Conservation (phyloP, 2,329 filamentous ascomycete species). For the Alternaria rosae region DNA sequence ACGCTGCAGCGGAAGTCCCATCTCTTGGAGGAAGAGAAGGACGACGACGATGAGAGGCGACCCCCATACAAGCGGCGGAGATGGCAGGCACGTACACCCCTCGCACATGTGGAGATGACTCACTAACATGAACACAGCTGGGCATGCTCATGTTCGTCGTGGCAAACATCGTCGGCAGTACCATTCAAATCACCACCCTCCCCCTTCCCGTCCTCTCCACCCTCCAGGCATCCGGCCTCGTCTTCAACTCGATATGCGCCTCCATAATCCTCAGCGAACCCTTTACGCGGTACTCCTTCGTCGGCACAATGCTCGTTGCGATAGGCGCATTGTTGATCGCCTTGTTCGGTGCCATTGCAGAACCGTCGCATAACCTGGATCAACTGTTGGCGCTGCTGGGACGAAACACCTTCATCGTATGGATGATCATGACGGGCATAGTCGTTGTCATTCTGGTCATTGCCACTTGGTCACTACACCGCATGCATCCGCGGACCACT, state of each 20-base stretch:
- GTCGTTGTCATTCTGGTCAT: slow-evolving; percentile 74
- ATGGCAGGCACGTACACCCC: slow-evolving; percentile 73
- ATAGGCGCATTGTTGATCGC: slow-evolving; percentile 90
- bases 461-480: slow-evolving; percentile 47
- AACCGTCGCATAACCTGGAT: slow-evolving; percentile 85
- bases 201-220: slow-evolving; percentile 94
- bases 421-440: slow-evolving; percentile 83
- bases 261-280: slow-evolving; percentile 91
- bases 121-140: slow-evolving; percentile 54
- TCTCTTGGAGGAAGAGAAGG: slow-evolving; percentile 95
- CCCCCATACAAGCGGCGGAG: slow-evolving; percentile 88
- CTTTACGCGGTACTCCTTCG: slow-evolving; percentile 91
- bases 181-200: slow-evolving; percentile 95
- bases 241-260: slow-evolving; percentile 98
- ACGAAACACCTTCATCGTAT: slow-evolving; percentile 78
- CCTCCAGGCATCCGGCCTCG: slow-evolving; percentile 86
- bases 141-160: slow-evolving; percentile 98
- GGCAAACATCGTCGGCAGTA: slow-evolving; percentile 92
- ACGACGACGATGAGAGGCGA: slow-evolving; percentile 75
- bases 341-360: slow-evolving; percentile 90
- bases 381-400: slow-evolving; percentile 81
- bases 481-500: slow-evolving; percentile 55
- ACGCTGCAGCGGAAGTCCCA: slow-evolving; percentile 98
- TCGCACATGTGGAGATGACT: neutral
- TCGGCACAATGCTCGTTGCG: slow-evolving; percentile 88